Conservation (phyloP, 2,329 filamentous ascomycete species). For the Paraphoma chrysanthemicola region DNA sequence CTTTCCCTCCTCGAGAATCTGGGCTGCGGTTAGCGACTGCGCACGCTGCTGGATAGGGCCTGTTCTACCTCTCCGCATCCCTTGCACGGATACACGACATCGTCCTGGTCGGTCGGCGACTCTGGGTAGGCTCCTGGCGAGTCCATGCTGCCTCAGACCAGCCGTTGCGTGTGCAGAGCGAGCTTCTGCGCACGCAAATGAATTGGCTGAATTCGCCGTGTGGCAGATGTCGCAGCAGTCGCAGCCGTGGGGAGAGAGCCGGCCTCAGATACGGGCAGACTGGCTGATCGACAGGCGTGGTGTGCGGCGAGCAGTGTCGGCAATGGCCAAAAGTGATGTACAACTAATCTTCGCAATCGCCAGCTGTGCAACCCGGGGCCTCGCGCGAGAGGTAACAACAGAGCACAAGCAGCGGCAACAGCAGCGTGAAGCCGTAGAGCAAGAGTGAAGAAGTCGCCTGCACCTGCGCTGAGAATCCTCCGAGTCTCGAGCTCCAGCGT, state of each 20-base stretch:
- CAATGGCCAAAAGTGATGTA: background rate
- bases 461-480: conserved; percentile 1
- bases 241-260: background rate
- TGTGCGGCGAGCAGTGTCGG: background rate
- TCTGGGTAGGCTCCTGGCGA: conserved; percentile 63
- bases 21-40: conserved; percentile 31
- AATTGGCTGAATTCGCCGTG: background rate
- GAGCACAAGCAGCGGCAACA: background rate
- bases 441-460: background rate
- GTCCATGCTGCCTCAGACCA: conserved; percentile 53
- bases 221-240: background rate
- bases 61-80: conserved; percentile 57
- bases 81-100: conserved; percentile 70
- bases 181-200: conserved; percentile 3
- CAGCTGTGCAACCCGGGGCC: conserved; percentile 1
- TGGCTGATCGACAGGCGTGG: background rate
- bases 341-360: background rate
- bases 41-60: background rate
- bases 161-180: background rate
- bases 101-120: conserved; percentile 52
- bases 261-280: background rate
- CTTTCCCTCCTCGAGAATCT: conserved; percentile 98
- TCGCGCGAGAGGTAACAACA: background rate
- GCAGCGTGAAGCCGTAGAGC: background rate
- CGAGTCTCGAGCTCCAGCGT: conserved; percentile 1